Evolutionary conservation across 805 yeast genomes (phyloP).

Genomic region (Candida montana): DNA sequence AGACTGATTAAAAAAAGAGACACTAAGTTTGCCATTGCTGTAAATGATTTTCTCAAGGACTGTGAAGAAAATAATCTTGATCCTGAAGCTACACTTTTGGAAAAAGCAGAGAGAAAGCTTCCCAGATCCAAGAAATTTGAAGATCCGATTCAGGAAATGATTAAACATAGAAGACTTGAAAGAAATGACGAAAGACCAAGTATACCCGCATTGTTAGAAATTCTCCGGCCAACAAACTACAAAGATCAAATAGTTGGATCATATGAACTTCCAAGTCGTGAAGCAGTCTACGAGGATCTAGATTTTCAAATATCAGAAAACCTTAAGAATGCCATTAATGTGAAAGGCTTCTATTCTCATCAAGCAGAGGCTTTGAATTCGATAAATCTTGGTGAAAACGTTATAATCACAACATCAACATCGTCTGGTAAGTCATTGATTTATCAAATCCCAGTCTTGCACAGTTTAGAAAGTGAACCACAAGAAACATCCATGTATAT

Average conservation of each 20-base stretch:
- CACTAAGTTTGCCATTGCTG: slow-evolving; percentile 40
- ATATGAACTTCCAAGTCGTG: slow-evolving; percentile 42
- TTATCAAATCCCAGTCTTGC: slow-evolving; percentile 80
- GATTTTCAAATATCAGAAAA: slow-evolving; percentile 45
- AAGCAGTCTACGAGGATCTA: slow-evolving; percentile 40
- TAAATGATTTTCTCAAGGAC: slow-evolving; percentile 31
- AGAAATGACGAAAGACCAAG: slow-evolving; percentile 33
- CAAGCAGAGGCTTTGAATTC: slow-evolving; percentile 74
- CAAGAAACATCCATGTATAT: slow-evolving; percentile 71
- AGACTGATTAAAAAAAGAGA: slow-evolving; percentile 56
- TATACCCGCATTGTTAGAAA: slow-evolving; percentile 44
- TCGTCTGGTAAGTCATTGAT: slow-evolving; percentile 94
- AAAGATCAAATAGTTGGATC: slow-evolving; percentile 55
- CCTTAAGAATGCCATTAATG: slow-evolving; percentile 45
- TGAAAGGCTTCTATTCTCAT: slow-evolving; percentile 62
- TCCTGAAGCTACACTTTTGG: slow-evolving; percentile 37
- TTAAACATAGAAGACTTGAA: slow-evolving; percentile 26
- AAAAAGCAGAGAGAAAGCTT: slow-evolving; percentile 30
- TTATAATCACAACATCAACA: slow-evolving; percentile 89
- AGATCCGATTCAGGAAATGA: slow-evolving; percentile 62
- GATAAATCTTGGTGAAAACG: slow-evolving; percentile 52
- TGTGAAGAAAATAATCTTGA: slow-evolving; percentile 29
- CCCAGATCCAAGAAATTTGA: slow-evolving; percentile 46
- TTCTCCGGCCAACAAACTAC: slow-evolving; percentile 49
- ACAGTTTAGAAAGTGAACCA: slow-evolving; percentile 35